Evolutionary conservation across 2,329 filamentous ascomycete genomes (phyloP).

Genomic region (Endocalyx cinctus): DNA sequence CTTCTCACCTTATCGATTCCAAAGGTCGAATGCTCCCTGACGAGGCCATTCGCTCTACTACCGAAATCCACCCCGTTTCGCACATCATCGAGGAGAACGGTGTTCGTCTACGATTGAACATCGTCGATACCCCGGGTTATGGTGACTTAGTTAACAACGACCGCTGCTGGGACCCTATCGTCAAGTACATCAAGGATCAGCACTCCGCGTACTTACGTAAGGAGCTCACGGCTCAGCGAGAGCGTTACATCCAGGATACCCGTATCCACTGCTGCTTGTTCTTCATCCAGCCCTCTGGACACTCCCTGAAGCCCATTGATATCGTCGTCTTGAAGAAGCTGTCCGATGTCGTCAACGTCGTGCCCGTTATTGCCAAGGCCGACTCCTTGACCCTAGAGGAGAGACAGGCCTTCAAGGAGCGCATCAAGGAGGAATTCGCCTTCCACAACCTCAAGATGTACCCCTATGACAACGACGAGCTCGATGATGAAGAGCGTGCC

Average conservation of each 20-base stretch:
- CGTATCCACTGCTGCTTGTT: constrained; percentile 99
- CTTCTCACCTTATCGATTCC: constrained; percentile 97
- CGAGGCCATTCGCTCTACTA: constrained; percentile 90
- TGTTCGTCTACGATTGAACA: constrained; percentile 94
- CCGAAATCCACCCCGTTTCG: constrained; percentile 95
- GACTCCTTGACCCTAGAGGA: constrained; percentile 95
- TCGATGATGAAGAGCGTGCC: constrained; percentile 92
- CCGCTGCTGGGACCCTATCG: constrained; percentile 99
- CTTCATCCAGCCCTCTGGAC: constrained; percentile 98
- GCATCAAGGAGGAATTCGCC: constrained; percentile 98
- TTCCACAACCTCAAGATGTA: constrained; percentile 99
- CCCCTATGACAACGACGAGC: constrained; percentile 98
- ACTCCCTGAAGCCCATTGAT: constrained; percentile 98
- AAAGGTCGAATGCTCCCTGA: constrained; percentile 92
- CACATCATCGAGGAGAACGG: constrained; percentile 99
- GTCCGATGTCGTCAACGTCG: constrained; percentile 97
- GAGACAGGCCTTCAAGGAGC: constrained; percentile 93
- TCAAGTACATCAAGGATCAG: constrained; percentile 99
- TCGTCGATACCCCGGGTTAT: constrained; percentile 97
- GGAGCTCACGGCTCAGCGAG: constrained; percentile 97
- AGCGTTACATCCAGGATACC: constrained; percentile 98
- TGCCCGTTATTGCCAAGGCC: constrained; percentile 97
- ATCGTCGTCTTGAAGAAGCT: constrained; percentile 99
- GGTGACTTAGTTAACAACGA: constrained; percentile 99
- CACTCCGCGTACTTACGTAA: constrained; percentile 98